Percentiles rank a stretch among this genome's conserved stretches.
phyloP scores from a whole-genome alignment of 2,329 filamentous ascomycete genomes.

The Trichoderma oligosporum region DNA sequence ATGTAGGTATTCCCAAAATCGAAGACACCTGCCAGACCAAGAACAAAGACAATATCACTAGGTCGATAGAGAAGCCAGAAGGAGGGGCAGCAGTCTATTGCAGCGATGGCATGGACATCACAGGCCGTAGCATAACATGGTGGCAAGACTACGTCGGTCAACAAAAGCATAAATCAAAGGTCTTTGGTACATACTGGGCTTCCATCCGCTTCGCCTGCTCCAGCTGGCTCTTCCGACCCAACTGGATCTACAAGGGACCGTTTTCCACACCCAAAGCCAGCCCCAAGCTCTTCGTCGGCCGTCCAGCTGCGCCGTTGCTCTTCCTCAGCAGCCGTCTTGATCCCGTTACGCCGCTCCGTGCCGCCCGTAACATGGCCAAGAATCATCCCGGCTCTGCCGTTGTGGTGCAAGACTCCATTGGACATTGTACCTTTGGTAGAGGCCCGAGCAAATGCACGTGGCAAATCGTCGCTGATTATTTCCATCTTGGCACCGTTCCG shows the following conservation, averaged over 20 bases:
- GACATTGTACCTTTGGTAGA: constrained; percentile 20
- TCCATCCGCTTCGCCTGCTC: constrained; percentile 37
- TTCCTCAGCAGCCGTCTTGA: constrained; percentile 42
- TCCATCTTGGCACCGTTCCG: constrained; percentile 24
- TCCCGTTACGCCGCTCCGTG: constrained; percentile 41
- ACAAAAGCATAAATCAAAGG: constrained; percentile 28
- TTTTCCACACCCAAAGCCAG: constrained; percentile 27
- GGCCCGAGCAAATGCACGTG: constrained; percentile 23
- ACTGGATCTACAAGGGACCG: constrained; percentile 36
- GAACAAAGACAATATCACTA: constrained; percentile 23
- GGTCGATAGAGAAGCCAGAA: too few relatives aligned
- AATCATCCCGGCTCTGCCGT: constrained; percentile 25
- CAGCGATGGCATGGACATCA: constrained; percentile 31
- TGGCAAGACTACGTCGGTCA: constrained; percentile 28
- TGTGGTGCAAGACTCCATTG: constrained; percentile 25
- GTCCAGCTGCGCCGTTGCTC: constrained; percentile 40
- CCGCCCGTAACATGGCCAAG: constrained; percentile 20
- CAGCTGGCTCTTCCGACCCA: constrained; percentile 35
- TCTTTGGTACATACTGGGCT: constrained; percentile 34
- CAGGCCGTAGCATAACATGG: constrained; percentile 21
- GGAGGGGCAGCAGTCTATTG: constrained; percentile 27
- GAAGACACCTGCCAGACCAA: constrained; percentile 20
- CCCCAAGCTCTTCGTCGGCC: constrained; percentile 25
- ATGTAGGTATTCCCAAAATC: constrained; percentile 18
- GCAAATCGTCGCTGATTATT: constrained; percentile 22